Base-by-base conservation (phyloP, 2,329 filamentous ascomycete species). In the Cytospora piceae region DNA sequence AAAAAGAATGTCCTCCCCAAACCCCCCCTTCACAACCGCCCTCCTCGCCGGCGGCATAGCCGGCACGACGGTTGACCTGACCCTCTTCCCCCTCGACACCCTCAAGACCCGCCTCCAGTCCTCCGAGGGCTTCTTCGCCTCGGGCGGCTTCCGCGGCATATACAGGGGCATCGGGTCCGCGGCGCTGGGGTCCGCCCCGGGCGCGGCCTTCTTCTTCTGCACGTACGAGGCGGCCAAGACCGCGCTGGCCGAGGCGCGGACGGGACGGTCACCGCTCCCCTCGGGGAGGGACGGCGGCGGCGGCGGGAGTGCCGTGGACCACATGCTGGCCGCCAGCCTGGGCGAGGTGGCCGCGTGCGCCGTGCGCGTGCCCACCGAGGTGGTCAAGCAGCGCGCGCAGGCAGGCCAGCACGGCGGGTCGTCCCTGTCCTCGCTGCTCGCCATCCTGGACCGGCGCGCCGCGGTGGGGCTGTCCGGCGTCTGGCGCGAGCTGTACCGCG, bases 51-150 rank as follows among this genome's bases (percentile, higher is more conserved):
- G 95, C 77, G 95, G 89, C 74, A 82, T 97, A 71, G 95, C 95
- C 71, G 95, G 95, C 75, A 95, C 95, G 57, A 96, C 94, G 17
- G 95, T 98, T 78, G 95, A 99, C 85, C 89, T 97, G 74, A 93
- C 93, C 64, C 92, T 99, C 75, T 99, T 92, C 82, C 95, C 95
- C 0, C 93, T 99, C 83, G 96, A 99, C 85, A 99, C 95, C 0
- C 89, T 99, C 75, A 99, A 99, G 81, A 99, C 96, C 53, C 93
- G 95, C 20, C 92, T 99, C 8, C 95, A 99, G 81, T 93, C 93
- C 69, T 86, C 86, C 57, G 77, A 84, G 64, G 88, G 90, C 76
- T 93, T 97, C 82, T 87, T 92, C 74, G 84, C 90, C 64, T 89
- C 90, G 3, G 94, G 95, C 75, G 94, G 94, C 74, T 94, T 98